Conservation (phyloP, 768 basidiomycete genomes). For the Tubosaeta sp. region DNA sequence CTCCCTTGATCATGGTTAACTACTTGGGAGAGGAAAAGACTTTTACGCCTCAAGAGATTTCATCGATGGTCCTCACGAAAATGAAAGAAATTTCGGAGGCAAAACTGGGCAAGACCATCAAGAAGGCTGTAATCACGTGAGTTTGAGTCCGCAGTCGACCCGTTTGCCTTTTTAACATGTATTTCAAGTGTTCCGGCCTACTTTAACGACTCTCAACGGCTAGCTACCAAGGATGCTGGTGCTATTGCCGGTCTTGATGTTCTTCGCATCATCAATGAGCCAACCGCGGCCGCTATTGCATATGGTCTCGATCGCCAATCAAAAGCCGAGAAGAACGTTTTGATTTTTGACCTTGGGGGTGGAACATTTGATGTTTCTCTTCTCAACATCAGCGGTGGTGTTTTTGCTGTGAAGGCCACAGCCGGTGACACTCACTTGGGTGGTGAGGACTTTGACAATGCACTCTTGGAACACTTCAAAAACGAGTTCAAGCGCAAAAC, state of each 20-base stretch:
- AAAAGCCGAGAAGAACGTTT: constrained; percentile 93
- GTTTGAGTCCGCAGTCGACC: constrained; percentile 29
- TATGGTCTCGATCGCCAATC: constrained; percentile 97
- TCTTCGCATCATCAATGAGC: constrained; percentile 99
- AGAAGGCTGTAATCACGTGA: constrained; percentile 98
- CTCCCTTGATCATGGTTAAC: constrained; percentile 93
- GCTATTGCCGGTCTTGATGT: constrained; percentile 97
- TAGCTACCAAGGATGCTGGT: constrained; percentile 99
- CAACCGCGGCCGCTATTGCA: constrained; percentile 98
- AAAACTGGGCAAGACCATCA: constrained; percentile 96
- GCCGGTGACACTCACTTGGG: constrained; percentile 99
- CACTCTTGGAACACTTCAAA: constrained; percentile 98
- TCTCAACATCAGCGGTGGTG: constrained; percentile 95
- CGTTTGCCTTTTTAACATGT: constrained; percentile 1
- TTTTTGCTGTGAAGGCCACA: constrained; percentile 99
- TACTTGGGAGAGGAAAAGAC: constrained; percentile 94
- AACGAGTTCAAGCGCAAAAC: constrained; percentile 98
- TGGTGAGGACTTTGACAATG: constrained; percentile 99
- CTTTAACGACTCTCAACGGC: constrained; percentile 99
- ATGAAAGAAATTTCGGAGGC: constrained; percentile 99
- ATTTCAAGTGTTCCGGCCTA: constrained; percentile 84
- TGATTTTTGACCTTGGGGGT: constrained; percentile 99
- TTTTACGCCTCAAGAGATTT: constrained; percentile 98
- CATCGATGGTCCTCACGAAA: constrained; percentile 99
- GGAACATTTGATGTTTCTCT: constrained; percentile 99